Percentiles rank a stretch among this genome's conserved stretches.
Evolutionary conservation across 78 protist species (phyloP).

Genomic region (Tieghemostelium lacteum): DNA sequence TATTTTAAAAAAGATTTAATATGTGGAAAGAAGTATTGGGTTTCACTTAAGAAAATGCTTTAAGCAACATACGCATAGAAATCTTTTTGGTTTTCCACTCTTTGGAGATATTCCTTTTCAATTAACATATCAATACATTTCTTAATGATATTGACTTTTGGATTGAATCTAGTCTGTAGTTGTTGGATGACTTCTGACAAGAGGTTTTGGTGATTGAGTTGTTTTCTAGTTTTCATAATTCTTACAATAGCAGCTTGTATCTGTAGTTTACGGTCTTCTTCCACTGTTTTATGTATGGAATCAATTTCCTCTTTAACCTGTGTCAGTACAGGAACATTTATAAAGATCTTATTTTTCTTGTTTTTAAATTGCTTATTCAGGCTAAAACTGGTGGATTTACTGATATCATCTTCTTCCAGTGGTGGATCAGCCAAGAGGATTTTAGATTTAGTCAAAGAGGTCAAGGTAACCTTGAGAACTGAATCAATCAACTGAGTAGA

Average conservation of each 20-base stretch:
- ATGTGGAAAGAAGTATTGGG: no score
- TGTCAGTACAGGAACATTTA: constrained; percentile 79
- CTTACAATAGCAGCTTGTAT: constrained; percentile 95
- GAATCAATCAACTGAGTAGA: constrained; percentile 77
- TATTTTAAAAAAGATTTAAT: no score
- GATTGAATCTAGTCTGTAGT: constrained; percentile 85
- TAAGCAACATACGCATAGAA: constrained; percentile 86
- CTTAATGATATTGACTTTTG: constrained; percentile 85
- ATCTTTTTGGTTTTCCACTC: constrained; percentile 85
- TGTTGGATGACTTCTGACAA: constrained; percentile 86
- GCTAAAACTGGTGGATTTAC: constrained; percentile 68
- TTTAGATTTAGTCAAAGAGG: constrained; percentile 73
- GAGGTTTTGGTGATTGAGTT: constrained; percentile 78
- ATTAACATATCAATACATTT: constrained; percentile 91
- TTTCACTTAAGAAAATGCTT: no score
- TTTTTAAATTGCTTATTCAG: constrained; percentile 79
- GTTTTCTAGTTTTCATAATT: constrained; percentile 94
- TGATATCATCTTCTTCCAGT: constrained; percentile 45
- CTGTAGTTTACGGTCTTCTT: constrained; percentile 87
- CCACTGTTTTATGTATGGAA: constrained; percentile 84
- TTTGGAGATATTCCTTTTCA: constrained; percentile 88
- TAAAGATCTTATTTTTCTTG: constrained; percentile 75
- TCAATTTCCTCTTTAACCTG: constrained; percentile 85
- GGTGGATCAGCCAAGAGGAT: constrained; percentile 61
- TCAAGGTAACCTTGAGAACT: constrained; percentile 44